Evolutionary conservation across 192 early-diverging fungal species (phyloP), one percentile per base, ranked within the genome.

Genomic region (Rhizoclosmatium sp.): DNA sequence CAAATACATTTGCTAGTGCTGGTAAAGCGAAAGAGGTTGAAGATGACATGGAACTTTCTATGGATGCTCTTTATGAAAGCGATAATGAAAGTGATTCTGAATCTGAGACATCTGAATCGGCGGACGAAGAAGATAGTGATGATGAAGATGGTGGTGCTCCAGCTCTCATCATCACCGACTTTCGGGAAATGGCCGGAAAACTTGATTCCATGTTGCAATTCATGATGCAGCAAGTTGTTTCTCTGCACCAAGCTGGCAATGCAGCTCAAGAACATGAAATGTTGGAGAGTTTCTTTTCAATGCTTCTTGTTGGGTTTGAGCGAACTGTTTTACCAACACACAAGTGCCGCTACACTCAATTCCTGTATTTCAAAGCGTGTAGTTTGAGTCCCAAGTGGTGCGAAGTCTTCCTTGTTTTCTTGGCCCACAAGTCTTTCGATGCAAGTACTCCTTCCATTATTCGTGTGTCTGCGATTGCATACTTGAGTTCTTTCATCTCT

Each of bases 331-430:
- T 98, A 23, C 91, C 93, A 2, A 99, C 96, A 0, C 93, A 95
- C 81, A 93, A 93, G 75, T 93, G 94, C 47, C 91, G 95, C 23
- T 95, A 95, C 82, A 93, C 92, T 5, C 97, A 99, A 82, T 99
- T 98, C 66, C 69, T 97, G 23, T 79, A 94, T n/a, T 99, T 97
- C 78, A 95, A 95, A 82, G 85, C 89, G 42, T 89, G 91, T 48
- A 88, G 92, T 12, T 80, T 90, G 44, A 87, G 90, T 74, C 45
- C 87, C 39, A 65, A 84, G 68, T 97, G 92, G 68, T 88, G 92
- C 1, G 93, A 96, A 59, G 79, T 88, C 40, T 97, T 96, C 69
- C 75, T 94, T 69, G 92, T 93, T n/a, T 86, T 92, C 46, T 89
- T 96, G 73, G 87, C 90, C 41, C 81, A 86, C 21, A 85, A 91